Evolutionary conservation across 208 protist genomes (phyloP), one percentile per base, ranked within the genome.

Genomic region (Trypanosoma mega): DNA sequence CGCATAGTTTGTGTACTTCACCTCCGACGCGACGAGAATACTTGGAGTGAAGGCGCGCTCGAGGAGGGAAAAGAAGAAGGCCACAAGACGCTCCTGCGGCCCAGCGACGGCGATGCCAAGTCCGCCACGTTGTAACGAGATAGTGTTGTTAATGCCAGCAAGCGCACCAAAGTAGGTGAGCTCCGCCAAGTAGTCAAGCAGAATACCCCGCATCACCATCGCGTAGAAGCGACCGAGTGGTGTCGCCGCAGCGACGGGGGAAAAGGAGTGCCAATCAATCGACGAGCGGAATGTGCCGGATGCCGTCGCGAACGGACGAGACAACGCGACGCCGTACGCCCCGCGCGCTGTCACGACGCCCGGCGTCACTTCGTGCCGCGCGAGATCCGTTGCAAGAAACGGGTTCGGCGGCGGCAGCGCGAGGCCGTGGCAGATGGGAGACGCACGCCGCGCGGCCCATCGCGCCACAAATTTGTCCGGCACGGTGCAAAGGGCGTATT

Each of bases 301-400:
- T 49, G 64, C 60, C 18, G 61, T 57, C 26, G 21, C 49, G 56
- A 80, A 73, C 30, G 65, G 74, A n/a, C 79, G 68, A 8, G 90
- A 54, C 14, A 76, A 57, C 21, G 80, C 70, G 26, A 69, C 58
- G 2, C 80, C 80, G 57, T 90, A 81, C 30, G 62, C 27, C 14
- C 68, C 79, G 36, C 23, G 18, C 24, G 79, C 45, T 20, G 41
- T 54, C 23, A 75, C 54, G 14, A 70, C n/a, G n/a, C n/a, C n/a
- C n/a, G n/a, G n/a, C n/a, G n/a, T n/a, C n/a, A n/a, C n/a, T n/a
- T n/a, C 50, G 61, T 74, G 73, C 14, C 89, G 20, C 5, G 73
- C 85, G 49, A 93, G 84, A 50, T 90, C 83, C 6, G 74, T 87
- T 18, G 83, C 51, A n/a, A 93, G 53, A 56, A 82, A 93, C 4